phyloP scores from a whole-genome alignment of 2,329 filamentous ascomycete genomes.

The Fusarium pilosicola region DNA sequence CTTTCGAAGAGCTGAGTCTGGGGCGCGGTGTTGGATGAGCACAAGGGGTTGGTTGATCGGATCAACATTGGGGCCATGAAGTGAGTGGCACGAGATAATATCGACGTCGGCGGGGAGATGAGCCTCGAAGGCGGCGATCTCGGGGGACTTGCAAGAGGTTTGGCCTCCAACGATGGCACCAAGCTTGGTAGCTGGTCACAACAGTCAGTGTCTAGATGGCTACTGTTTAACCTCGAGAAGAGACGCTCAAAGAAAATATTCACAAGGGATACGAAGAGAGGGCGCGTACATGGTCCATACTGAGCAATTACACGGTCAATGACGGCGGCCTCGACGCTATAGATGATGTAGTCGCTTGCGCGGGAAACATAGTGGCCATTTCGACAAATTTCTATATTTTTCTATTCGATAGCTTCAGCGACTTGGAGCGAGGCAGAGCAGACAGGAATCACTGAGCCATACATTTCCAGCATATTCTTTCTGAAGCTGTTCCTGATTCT shows the following conservation, averaged over 20 bases:
- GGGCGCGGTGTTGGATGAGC: slow-evolving; percentile 91
- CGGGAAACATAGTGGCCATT: slow-evolving; percentile 97
- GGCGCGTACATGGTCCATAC: slow-evolving; percentile 84
- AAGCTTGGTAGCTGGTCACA: slow-evolving; percentile 81
- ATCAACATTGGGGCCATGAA: slow-evolving; percentile 93
- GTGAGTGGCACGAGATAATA: slow-evolving; percentile 94
- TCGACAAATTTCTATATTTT: slow-evolving; percentile 84
- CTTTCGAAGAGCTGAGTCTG: slow-evolving; percentile 77
- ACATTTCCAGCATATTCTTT: slow-evolving; percentile 88
- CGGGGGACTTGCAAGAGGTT: slow-evolving; percentile 97
- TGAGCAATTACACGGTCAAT: slow-evolving; percentile 88
- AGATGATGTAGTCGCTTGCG: slow-evolving; percentile 98
- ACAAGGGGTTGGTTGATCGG: slow-evolving; percentile 90
- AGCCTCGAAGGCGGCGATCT: slow-evolving; percentile 91
- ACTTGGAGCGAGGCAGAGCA: slow-evolving; percentile 39
- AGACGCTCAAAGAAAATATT: slow-evolving; percentile 11
- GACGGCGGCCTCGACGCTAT: slow-evolving; percentile 93
- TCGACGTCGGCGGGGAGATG: slow-evolving; percentile 89
- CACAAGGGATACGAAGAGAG: slow-evolving; percentile 21
- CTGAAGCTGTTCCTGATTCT: slow-evolving; percentile 83
- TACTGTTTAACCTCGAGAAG: neutral
- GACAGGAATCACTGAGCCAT: slow-evolving; percentile 55
- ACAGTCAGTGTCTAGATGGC: slow-evolving; percentile 9
- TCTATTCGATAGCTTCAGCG: slow-evolving; percentile 67
- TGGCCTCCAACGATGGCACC: slow-evolving; percentile 96